These are phyloP conservation scores for Citrus hindsii DNA, from an alignment of 345 rosid genomes.

Conservation along the genomic window DNA sequence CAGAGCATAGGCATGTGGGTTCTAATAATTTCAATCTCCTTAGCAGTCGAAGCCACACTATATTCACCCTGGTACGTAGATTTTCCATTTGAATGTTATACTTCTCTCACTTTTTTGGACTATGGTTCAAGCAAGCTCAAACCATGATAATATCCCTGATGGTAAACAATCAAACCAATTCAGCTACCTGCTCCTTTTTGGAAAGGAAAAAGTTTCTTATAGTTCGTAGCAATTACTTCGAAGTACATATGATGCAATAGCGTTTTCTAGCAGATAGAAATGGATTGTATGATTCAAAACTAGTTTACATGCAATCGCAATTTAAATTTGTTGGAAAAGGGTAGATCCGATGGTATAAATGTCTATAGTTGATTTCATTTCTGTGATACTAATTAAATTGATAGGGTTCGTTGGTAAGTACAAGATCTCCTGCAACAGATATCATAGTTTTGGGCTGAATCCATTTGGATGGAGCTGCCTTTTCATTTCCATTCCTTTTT, in stretches of 20 bases:
- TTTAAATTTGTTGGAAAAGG: background rate
- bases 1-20: slow-evolving; percentile 96
- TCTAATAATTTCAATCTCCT: slow-evolving; percentile 90
- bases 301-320: slow-evolving; percentile 1
- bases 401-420: background rate
- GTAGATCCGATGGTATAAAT: background rate
- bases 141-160: background rate
- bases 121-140: too few species aligned
- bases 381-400: background rate
- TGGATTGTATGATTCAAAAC: slow-evolving; percentile 13
- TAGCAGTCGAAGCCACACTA: slow-evolving; percentile 97
- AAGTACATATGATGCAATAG: slow-evolving; percentile 1
- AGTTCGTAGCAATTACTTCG: background rate
- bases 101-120: background rate
- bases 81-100: background rate
- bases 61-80: slow-evolving; percentile 68
- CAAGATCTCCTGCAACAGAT: background rate
- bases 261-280: slow-evolving; percentile 17
- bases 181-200: background rate
- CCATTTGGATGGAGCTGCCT: background rate
- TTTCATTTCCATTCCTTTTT: background rate
- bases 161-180: background rate
- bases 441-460: background rate
- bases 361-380: background rate
- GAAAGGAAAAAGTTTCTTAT: background rate